Evolutionary conservation across 257 asterid genomes (phyloP).

Genomic region (Fraxinus anomala): DNA sequence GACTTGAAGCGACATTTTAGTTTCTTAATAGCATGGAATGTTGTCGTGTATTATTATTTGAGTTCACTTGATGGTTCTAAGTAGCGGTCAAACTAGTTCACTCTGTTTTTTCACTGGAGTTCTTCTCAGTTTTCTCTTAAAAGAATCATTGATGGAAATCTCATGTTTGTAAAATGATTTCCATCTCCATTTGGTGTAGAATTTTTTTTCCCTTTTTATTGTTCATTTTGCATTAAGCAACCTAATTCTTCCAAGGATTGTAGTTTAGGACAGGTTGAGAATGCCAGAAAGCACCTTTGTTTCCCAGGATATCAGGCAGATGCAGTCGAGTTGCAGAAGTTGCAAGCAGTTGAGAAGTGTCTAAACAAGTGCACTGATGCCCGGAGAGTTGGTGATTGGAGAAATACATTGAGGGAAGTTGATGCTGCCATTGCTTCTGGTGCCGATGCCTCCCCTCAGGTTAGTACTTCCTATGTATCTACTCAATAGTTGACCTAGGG

Average conservation of each 20-base stretch:
- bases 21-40: neutral
- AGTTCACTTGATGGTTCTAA: neutral
- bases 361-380: constrained; percentile 62
- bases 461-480: constrained; percentile 18
- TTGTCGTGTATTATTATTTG: neutral
- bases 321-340: constrained; percentile 54
- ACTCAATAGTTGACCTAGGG: neutral
- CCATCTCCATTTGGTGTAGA: neutral
- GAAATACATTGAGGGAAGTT: constrained; percentile 59
- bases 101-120: neutral
- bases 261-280: constrained; percentile 80
- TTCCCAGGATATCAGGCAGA: constrained; percentile 56
- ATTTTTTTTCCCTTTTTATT: neutral
- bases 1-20: neutral
- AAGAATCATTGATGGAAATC: neutral
- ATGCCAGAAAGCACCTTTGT: constrained; percentile 62
- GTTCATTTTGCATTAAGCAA: constrained; percentile 24
- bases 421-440: constrained; percentile 85
- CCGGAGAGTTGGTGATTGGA: constrained; percentile 78
- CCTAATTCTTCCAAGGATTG: constrained; percentile 37
- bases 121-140: constrained; percentile 1
- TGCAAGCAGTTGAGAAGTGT: constrained; percentile 69
- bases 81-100: neutral
- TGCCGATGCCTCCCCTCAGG: constrained; percentile 81
- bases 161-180: neutral